Evolutionary conservation across 2,329 filamentous ascomycete species (phyloP), one percentile per base, ranked within the genome.

Genomic region (Colletotrichum sp.): DNA sequence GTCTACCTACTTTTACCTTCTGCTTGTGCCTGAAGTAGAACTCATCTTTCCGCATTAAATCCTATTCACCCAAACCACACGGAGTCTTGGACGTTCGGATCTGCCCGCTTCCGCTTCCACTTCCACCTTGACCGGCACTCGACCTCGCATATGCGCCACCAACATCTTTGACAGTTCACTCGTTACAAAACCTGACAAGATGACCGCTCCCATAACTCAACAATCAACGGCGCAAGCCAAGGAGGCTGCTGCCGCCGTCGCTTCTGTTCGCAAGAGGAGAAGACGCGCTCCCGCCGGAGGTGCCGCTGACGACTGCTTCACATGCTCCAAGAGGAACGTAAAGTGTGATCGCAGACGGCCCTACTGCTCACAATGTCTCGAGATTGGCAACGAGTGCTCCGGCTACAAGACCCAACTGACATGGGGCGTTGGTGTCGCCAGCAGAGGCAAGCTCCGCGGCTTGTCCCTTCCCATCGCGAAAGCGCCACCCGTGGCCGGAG

Each of bases 361-460:
- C 10, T 98, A 98, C 86, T 98, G 97, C 87, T 96, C 96, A 60
- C 96, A 96, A 85, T 99, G 96, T 84, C 91, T 98, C 77, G 95
- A 98, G 80, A 90, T 95, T 78, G 96, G 96, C 78, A 96, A 95
- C 83, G 96, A 98, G 82, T 98, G 96, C 87, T 96, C 95, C 32
- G 96, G 96, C 75, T 98, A 98, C 89, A 97, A 97, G 87, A 98
- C 96, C 18, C 96, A 96, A 80, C 89, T 98, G 85, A 98, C 96
- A 62, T 98, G 96, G 96, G 96, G 96, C 56, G 95, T 98, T 64
- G 96, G 96, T 67, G 96, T 98, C 75, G 96, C 96, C 72, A 98
- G 96, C 85, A 93, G 96, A 81, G 96, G 96, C 82, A 98, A 98
- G 88, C 92, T 98, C 78, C 92, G 96, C 77, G 96, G 96, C 52